Evolutionary conservation across 139 green algal species (phyloP), one percentile per base, ranked within the genome.

Genomic region (Tetraselmis chui): DNA sequence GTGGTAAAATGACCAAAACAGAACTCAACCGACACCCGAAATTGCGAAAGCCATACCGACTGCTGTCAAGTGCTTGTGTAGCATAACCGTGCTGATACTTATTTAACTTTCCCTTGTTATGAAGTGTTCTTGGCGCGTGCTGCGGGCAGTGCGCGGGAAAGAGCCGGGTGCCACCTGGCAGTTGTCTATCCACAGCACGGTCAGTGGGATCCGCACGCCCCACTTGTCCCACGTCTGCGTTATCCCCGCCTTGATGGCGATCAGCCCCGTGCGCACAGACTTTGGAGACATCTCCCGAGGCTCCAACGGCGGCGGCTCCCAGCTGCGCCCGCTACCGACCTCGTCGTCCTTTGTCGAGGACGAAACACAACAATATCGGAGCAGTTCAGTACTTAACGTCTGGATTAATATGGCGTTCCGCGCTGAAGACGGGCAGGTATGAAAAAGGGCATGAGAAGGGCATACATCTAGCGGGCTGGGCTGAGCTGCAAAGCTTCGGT

Each of bases 221-320:
- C 93, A 94, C 82, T 95, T 86, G 83, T 99, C 95, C 97, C 97
- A 99, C 76, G 94, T 91, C 82, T 95, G 91, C 2, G 94, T 99
- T 97, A 99, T 99, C 79, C 97, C 97, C 0, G 90, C 93, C 87
- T 99, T 99, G 25, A 98, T 85, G 0, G 93, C 96, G 22, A 99
- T 91, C 76, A 93, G 84, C 0, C 96, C 96, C 0, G 91, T 91
- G 23, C 96, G 87, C 27, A 86, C 79, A 0, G 88, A 92, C 0
- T 79, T 75, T 29, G 81, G 77, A 11, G 29, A 27, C 45, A 92
- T 30, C 27, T 82, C 77, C 30, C 84, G 75, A 2, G 76, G 59
- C 81, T 89, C 82, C n/a, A 91, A 59, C 25, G 81, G 78, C 5
- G 86, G 86, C 58, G 74, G 45, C 45, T 5, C 45, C 45, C 45